Base-by-base conservation (phyloP, 192 early-diverging fungal genomes). In the Entomortierella lignicola region DNA sequence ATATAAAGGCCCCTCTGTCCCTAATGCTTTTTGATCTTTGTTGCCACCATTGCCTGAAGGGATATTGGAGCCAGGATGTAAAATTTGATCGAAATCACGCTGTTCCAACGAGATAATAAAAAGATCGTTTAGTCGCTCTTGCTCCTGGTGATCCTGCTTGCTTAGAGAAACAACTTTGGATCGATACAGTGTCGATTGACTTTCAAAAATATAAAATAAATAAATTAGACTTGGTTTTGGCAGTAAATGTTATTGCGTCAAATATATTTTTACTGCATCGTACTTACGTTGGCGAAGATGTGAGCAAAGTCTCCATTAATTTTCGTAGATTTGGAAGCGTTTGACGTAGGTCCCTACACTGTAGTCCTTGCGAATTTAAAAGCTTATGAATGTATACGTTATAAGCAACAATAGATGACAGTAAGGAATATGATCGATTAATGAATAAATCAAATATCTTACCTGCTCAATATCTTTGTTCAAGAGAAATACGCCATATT, bases 391-490 rank as follows among this genome's bases (percentile, higher is more conserved):
- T 37, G 4, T 37, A 10, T 4, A 4, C 34, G 34, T 37, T 37
- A 37, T 37, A 7, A 37, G 34, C 10, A 37, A 37, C 10, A 10
- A 37, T 37, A 37, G 34, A n/a, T n/a, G n/a, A n/a, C n/a, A n/a
- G n/a, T n/a, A n/a, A n/a, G n/a, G n/a, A n/a, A n/a, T n/a, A n/a
- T n/a, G n/a, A n/a, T n/a, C n/a, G n/a, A n/a, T n/a, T n/a, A n/a
- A n/a, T n/a, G n/a, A n/a, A n/a, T n/a, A n/a, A n/a, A n/a, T n/a
- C 34, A 37, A 37, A 37, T 37, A 37, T 37, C 4, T 37, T 47
- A 47, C 90, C 84, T 95, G 94, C 70, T 95, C 94, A 77, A 95
- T 89, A 57, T 95, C 85, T 81, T 95, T 95, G 69, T 94, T 95
- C 57, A 95, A 44, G 34, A 95, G 67, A 81, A 94, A 95, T 5